Conservation (phyloP, 768 basidiomycete genomes). For the Lactifluus pinguis region DNA sequence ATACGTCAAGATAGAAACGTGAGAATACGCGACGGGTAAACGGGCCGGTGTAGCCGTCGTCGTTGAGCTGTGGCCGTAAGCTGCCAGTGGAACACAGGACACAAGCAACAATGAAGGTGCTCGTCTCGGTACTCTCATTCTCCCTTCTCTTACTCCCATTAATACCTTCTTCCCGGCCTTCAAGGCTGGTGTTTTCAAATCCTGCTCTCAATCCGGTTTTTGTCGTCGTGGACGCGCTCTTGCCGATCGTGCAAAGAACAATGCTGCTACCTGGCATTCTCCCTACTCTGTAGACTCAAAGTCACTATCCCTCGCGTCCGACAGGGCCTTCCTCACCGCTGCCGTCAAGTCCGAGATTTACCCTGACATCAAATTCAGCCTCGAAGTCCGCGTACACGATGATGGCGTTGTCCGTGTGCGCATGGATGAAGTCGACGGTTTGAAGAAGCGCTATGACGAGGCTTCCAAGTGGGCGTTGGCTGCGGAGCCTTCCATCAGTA, state of each 20-base stretch:
- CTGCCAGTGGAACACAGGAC: no score
- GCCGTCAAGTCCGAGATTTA: constrained; percentile 73
- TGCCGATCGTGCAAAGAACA: constrained; percentile 57
- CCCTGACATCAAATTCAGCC: constrained; percentile 71
- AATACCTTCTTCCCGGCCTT: constrained; percentile 40
- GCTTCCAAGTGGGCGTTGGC: constrained; percentile 84
- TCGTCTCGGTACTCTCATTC: constrained; percentile 1
- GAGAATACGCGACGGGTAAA: neutral
- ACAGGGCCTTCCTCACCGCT: constrained; percentile 60
- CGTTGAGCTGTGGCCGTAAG: no score
- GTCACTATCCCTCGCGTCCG: constrained; percentile 42
- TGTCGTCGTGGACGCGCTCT: constrained; percentile 88
- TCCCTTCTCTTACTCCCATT: constrained; percentile 27
- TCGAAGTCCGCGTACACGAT: constrained; percentile 76
- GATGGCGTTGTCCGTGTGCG: constrained; percentile 83
- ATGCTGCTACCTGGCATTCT: constrained; percentile 58
- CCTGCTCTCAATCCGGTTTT: constrained; percentile 89
- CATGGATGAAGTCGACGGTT: constrained; percentile 81
- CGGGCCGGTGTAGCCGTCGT: neutral
- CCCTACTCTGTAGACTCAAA: constrained; percentile 72
- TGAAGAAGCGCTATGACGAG: constrained; percentile 85
- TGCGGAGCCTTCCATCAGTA: constrained; percentile 56
- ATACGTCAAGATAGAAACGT: no score
- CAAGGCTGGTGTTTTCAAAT: constrained; percentile 86
- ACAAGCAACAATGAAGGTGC: constrained; percentile 15